Conservation (phyloP, 805 yeast species). For the Yarrowia yakushimensis region DNA sequence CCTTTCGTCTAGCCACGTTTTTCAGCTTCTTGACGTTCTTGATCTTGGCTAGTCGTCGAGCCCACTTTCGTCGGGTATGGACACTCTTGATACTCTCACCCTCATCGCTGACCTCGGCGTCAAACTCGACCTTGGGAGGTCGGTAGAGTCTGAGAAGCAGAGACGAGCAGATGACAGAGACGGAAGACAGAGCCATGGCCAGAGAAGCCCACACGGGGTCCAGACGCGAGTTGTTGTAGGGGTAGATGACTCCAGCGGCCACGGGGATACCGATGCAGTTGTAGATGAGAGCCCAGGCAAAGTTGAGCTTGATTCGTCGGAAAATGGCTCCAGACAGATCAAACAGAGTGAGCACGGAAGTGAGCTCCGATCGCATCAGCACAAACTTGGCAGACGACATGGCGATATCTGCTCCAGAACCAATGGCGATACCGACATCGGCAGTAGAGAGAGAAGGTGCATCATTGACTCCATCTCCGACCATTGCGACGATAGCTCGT, state of each 20-base stretch:
- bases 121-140: conserved; percentile 28
- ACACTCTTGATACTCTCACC: conserved; percentile 1
- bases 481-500: conserved; percentile 60
- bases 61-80: not conserved
- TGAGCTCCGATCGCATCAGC: conserved; percentile 49
- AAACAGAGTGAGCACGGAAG: conserved; percentile 53
- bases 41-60: not conserved
- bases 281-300: conserved; percentile 82
- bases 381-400: conserved; percentile 72
- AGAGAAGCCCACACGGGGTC: conserved; percentile 88
- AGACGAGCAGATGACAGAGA: conserved; percentile 82
- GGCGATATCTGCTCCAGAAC: conserved; percentile 74
- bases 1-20: not conserved
- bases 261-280: conserved; percentile 83
- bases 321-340: conserved; percentile 71
- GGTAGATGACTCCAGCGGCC: conserved; percentile 88
- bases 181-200: conserved; percentile 91
- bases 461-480: conserved; percentile 81
- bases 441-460: conserved; percentile 76
- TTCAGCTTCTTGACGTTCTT: not conserved
- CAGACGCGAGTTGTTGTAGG: conserved; percentile 63
- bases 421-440: conserved; percentile 73
- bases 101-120: not conserved
- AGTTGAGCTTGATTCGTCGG: conserved; percentile 70
- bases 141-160: conserved; percentile 57